Base-by-base conservation (phyloP, 495 filamentous ascomycete genomes). In the Acidiella bohemica region DNA sequence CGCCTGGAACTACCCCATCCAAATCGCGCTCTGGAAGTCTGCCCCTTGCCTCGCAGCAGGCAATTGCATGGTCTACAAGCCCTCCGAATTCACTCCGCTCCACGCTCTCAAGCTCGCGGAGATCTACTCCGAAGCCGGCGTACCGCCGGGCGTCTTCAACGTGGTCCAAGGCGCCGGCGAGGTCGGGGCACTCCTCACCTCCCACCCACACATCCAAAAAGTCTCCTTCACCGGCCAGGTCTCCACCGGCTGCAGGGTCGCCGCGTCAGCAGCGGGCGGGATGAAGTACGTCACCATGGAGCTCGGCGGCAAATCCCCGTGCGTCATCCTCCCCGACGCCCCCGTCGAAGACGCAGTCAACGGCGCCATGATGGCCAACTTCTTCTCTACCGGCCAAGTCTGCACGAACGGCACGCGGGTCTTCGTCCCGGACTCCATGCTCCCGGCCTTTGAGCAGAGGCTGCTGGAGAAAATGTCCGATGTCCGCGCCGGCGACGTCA, bases 261-360 rank as follows among this genome's bases (percentile, higher is more conserved):
- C 81, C 10, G 70, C 66, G 16, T 58, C 70, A 20, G 81, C 81
- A 5, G 72, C 75, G 1, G 75, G 68, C n/a, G 71, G 71, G 26
- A 83, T 86, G 78, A 86, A 87, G 55, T 84, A 82, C 54, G 77
- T 84, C 25, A 86, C 81, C 4, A 81, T 86, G 77, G 83, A 90
- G 53, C 67, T 87, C 1, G 83, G 83, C 32, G 83, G 83, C 19
- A 88, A 87, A 61, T 81, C 75, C 39, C 80, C 83, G 2, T 59
- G 78, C 16, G 62, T 87, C 32, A 60, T 87, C 24, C 69, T 84
- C 20, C 73, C 78, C 0, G 83, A 84, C 48, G 75, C 78, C 0
- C 68, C 80, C 32, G 50, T 86, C 2, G 76, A 82, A n/a, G 68
- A 63, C 32, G 82, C 82, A 10, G 82, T 81, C 22, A 71, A 87